Evolutionary conservation across 225 moss, liverwort and hornwort species (phyloP), one percentile per base, ranked within the genome.

Genomic region (Lunularia cruciata): DNA sequence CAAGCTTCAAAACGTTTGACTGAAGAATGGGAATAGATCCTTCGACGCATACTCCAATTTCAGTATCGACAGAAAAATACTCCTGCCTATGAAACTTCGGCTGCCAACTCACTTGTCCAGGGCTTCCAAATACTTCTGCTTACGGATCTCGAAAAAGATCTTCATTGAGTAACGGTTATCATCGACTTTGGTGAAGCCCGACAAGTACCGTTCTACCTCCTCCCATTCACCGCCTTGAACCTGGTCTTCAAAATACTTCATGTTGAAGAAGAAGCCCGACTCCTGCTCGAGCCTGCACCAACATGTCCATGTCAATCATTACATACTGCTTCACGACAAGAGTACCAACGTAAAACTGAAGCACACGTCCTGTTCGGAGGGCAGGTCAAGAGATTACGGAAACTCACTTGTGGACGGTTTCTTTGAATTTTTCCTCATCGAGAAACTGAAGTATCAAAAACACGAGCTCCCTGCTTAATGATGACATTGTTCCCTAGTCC

Each of bases 121-220:
- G 67, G 95, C 95, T 81, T 96, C 95, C 66, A 96, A 76, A 75
- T 96, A 96, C 75, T 96, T 96, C 80, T 96, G 95, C 78, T 96
- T 96, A 68, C 95, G 88, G 72, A 96, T 96, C 87, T 96, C 95
- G 57, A 96, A 96, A 73, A 96, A 96, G 78, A 96, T 96, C 86
- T 96, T 96, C 95, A 96, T 96, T 57, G 95, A 96, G 77, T 96
- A 96, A 60, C 95, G 92, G 72, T 96, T 96, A 77, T 96, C 95
- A 62, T 96, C 95, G 65, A 96, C 95, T 86, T 96, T 96, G 5
- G 95, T 96, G 58, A 96, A 96, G 63, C 95, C 95, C 37, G 95
- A 96, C 83, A 96, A 83, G 76, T 96, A 92, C 52, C 95, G 92
- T 59, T 96, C 95, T 63, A 96, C 95, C 71, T 96, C 95, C 72